Conservation (phyloP, 2,329 filamentous ascomycete genomes). For the Polychaeton citri region DNA sequence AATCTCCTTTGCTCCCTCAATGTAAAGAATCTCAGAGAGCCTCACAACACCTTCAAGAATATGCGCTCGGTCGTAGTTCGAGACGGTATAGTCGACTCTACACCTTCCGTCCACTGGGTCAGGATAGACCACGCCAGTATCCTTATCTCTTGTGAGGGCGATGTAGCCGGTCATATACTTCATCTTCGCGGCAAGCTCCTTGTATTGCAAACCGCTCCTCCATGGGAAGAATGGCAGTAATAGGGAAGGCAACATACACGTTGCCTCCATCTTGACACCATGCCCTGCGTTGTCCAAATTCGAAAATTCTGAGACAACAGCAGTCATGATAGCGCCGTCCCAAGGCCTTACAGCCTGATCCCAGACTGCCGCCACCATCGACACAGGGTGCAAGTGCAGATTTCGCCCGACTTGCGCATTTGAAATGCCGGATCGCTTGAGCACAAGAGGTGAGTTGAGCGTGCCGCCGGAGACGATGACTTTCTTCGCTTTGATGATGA, state of each 20-base stretch:
- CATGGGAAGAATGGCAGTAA: conserved; percentile 53
- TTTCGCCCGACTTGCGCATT: conserved; percentile 74
- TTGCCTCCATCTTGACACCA: conserved; percentile 67
- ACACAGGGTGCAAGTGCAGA: conserved; percentile 66
- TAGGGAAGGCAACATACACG: conserved; percentile 58
- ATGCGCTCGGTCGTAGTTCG: conserved; percentile 57
- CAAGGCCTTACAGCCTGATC: conserved; percentile 50
- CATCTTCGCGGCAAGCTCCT: conserved; percentile 55
- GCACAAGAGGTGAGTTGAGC: conserved; percentile 61
- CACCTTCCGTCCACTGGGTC: conserved; percentile 47
- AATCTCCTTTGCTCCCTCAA: conserved; percentile 71
- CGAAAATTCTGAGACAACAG: conserved; percentile 63
- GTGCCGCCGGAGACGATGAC: conserved; percentile 69
- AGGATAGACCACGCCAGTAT: conserved; percentile 59
- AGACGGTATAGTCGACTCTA: conserved; percentile 57
- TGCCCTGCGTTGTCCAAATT: conserved; percentile 71
- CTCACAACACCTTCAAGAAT: conserved; percentile 59
- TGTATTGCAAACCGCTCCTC: conserved; percentile 55
- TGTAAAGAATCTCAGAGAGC: conserved; percentile 62
- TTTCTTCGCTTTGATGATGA: conserved; percentile 65
- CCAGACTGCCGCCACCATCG: conserved; percentile 45
- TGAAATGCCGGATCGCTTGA: conserved; percentile 65
- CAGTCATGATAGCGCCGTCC: conserved; percentile 67
- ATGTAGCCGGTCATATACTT: conserved; percentile 61
- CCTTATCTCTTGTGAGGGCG: conserved; percentile 59